Evolutionary conservation across 805 yeast species (phyloP), one percentile per base, ranked within the genome.

Genomic region (Clavispora asparagi): DNA sequence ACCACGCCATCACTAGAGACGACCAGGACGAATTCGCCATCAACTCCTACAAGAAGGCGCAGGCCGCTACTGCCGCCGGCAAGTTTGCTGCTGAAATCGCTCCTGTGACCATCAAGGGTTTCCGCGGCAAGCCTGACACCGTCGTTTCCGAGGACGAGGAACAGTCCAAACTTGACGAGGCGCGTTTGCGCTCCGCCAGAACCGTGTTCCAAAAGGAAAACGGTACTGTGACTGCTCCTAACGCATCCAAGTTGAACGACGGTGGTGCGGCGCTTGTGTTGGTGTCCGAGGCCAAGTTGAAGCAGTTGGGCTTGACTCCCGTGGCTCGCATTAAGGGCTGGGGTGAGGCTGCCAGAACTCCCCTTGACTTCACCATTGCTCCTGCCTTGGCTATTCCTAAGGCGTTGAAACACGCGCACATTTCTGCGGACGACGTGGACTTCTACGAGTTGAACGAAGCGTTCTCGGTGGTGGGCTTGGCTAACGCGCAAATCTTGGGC

Each of bases 281-380:
- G 56, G 94, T 89, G 43, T 86, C 96, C 48, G 97, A 81, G 64
- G 73, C 73, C 52, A 90, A 91, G 74, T 77, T 91, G 59, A 81
- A 82, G 65, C 96, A 91, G 77, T 80, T 90, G 58, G 85, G 85
- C 40, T 74, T 94, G 63, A 89, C 76, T 65, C 99, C 99, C 53
- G 65, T 94, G 52, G 98, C 97, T 50, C 82, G 82, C 67, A 84
- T 94, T 59, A 65, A 79, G 44, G 95, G 97, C 50, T 92, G 96
- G 96, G 99, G 96, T 70, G 99, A 94, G 67, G 98, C 98, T 61
- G 99, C 95, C 47, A 91, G 89, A 67, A 82, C 82, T 39, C 99
- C 99, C 55, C 79, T 85, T 58, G 95, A 91, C 72, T 94, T 94
- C 78, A 92, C 99, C 45, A 86, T 94, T 70, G 90, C 98, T 28